Conservation (phyloP, 495 filamentous ascomycete species). For the Beverwykella pulmonaria region DNA sequence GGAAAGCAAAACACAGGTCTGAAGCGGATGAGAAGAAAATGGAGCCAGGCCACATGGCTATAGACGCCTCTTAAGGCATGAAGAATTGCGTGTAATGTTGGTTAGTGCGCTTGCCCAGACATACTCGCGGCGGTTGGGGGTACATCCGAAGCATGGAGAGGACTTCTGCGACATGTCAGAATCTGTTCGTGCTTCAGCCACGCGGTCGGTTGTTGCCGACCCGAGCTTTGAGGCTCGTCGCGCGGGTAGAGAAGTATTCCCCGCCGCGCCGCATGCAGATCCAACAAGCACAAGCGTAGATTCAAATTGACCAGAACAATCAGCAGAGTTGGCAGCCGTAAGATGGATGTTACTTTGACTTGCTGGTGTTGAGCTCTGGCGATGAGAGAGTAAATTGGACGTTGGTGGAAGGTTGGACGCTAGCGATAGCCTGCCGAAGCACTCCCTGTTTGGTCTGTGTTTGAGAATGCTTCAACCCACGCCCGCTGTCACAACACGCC, state of each 20-base stretch:
- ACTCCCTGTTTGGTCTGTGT: constrained; percentile 36
- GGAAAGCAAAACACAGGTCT: constrained; percentile 23
- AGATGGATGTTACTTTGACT: background rate
- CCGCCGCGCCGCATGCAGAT: background rate
- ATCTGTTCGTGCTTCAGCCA: constrained; percentile 40
- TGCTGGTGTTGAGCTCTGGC: background rate
- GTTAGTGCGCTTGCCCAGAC: constrained; percentile 34
- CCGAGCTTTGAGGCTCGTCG: constrained; percentile 19
- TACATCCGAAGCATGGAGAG: constrained; percentile 32
- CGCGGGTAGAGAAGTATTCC: background rate
- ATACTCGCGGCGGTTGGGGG: constrained; percentile 19
- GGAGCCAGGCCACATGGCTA: constrained; percentile 29
- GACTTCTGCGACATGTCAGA: constrained; percentile 39
- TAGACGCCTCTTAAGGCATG: constrained; percentile 40
- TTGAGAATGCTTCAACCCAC: constrained; percentile 28
- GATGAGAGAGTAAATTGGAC: background rate
- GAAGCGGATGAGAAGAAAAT: constrained; percentile 28
- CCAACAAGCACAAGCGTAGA: background rate
- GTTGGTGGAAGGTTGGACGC: constrained; percentile 21
- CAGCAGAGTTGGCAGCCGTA: background rate
- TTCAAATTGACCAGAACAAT: constrained; percentile 1
- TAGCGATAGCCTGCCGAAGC: constrained; percentile 29
- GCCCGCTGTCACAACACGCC: constrained; percentile 16
- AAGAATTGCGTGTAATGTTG: constrained; percentile 27
- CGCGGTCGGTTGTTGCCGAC: constrained; percentile 24